These are phyloP conservation scores for Mycena floridula DNA, from an alignment of 768 basidiomycete species.

Conservation along the genomic window DNA sequence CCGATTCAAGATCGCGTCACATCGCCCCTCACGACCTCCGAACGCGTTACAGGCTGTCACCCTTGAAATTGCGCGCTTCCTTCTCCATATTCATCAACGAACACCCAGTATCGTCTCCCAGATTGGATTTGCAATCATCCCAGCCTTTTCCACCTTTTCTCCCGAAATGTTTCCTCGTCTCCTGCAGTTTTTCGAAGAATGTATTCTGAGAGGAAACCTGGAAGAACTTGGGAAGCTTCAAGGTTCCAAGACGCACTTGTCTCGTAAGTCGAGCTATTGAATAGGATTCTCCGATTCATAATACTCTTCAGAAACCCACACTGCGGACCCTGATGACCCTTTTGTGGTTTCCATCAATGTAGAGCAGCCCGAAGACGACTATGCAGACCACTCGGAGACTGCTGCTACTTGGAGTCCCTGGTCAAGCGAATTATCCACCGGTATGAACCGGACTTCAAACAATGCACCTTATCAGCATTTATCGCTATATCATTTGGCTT, in stretches of 20 bases:
- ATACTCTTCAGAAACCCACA: background rate
- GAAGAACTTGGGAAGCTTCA: constrained; percentile 36
- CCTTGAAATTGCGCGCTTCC: constrained; percentile 66
- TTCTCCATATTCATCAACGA: constrained; percentile 48
- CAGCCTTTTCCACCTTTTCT: constrained; percentile 65
- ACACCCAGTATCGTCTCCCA: constrained; percentile 48
- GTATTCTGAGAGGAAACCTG: constrained; percentile 49
- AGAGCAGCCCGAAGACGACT: constrained; percentile 37
- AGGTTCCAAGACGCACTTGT: constrained; percentile 10
- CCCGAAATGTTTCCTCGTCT: constrained; percentile 57
- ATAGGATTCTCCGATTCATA: background rate
- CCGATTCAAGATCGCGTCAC: constrained; percentile 51
- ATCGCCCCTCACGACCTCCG: constrained; percentile 63
- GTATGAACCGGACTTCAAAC: constrained; percentile 36
- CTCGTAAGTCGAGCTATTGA: background rate
- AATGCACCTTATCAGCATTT: constrained; percentile 52
- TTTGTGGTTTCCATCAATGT: constrained; percentile 57
- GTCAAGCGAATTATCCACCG: constrained; percentile 14
- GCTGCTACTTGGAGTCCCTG: constrained; percentile 24
- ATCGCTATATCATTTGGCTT: constrained; percentile 52
- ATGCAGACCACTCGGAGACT: background rate
- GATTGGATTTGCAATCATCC: constrained; percentile 66
- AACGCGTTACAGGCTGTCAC: constrained; percentile 68
- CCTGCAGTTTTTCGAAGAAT: constrained; percentile 62
- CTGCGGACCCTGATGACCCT: constrained; percentile 10